Evolutionary conservation across 2,329 filamentous ascomycete species (phyloP).

Genomic region (Aspergillus pseudonomiae): DNA sequence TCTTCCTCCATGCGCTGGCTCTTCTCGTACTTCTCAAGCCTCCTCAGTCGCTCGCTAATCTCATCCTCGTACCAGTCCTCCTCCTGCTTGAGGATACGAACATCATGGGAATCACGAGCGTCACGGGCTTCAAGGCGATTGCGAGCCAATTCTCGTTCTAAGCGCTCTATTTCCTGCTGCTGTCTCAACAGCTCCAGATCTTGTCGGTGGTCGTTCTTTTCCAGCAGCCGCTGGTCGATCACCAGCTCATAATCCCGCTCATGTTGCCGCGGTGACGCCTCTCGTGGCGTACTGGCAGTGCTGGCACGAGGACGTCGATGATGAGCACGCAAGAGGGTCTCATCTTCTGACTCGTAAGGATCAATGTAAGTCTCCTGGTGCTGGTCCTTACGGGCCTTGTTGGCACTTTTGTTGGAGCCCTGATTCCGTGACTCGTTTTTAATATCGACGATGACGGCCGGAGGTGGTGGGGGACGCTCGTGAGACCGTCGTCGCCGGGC

Average conservation of each 20-base stretch:
- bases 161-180: constrained; percentile 39
- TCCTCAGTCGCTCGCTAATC: constrained; percentile 41
- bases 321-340: constrained; percentile 19
- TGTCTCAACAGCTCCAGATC: constrained; percentile 39
- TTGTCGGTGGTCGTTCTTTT: constrained; percentile 37
- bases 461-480: constrained; percentile 18
- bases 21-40: constrained; percentile 40
- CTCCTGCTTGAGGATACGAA: constrained; percentile 38
- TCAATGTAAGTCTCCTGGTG: constrained; percentile 17
- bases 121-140: constrained; percentile 22
- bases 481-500: constrained; percentile 30
- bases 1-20: constrained; percentile 43
- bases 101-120: constrained; percentile 19
- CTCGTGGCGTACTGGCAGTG: constrained; percentile 27
- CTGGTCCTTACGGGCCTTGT: constrained; percentile 21
- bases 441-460: constrained; percentile 40
- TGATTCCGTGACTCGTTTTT: constrained; percentile 34
- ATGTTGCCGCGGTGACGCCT: constrained; percentile 25
- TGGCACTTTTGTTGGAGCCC: constrained; percentile 29
- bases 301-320: constrained; percentile 26
- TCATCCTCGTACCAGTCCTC: constrained; percentile 49
- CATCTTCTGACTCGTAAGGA: constrained; percentile 33
- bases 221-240: constrained; percentile 38
- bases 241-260: constrained; percentile 38
- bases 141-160: constrained; percentile 38